These are phyloP conservation scores for Brassica juncea DNA, from an alignment of 345 rosid species.

Conservation along the genomic window DNA sequence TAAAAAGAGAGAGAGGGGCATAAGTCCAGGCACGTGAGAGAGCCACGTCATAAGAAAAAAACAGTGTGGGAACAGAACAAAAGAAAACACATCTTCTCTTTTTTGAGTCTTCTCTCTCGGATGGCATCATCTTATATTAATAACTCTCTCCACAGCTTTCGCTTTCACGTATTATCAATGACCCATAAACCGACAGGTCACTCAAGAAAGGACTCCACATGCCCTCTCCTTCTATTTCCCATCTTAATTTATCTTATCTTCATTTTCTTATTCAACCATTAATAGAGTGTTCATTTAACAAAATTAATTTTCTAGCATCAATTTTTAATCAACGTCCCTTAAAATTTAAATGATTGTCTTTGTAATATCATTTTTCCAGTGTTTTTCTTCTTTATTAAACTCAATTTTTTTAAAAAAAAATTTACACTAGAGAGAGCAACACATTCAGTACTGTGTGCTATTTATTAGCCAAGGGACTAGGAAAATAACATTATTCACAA, in stretches of 20 bases:
- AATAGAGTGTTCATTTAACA: background rate
- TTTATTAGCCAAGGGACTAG: constrained; percentile 13
- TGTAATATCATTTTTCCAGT: background rate
- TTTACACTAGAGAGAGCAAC: background rate
- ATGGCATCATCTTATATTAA: constrained; percentile 12
- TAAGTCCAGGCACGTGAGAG: constrained; percentile 38
- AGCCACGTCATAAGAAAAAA: constrained; percentile 19
- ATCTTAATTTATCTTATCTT: constrained; percentile 35
- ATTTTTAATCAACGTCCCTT: too few relatives aligned
- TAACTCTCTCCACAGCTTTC: constrained; percentile 33
- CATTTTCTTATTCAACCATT: constrained; percentile 11
- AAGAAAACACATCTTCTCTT: constrained; percentile 41
- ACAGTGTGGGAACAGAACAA: constrained; percentile 41
- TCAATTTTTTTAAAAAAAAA: too few relatives aligned
- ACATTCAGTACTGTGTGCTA: constrained; percentile 15
- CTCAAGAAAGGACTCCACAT: constrained; percentile 34
- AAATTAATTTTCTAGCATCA: too few relatives aligned
- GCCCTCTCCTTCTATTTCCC: constrained; percentile 22
- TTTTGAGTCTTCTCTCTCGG: background rate
- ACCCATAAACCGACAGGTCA: constrained; percentile 47
- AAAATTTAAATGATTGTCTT: too few relatives aligned
- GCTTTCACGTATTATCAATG: constrained; percentile 45
- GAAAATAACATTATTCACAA: background rate
- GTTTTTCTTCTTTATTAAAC: background rate
- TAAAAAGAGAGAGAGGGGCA: background rate